Base-by-base conservation (phyloP, 768 basidiomycete species). In the Mycena amicta region DNA sequence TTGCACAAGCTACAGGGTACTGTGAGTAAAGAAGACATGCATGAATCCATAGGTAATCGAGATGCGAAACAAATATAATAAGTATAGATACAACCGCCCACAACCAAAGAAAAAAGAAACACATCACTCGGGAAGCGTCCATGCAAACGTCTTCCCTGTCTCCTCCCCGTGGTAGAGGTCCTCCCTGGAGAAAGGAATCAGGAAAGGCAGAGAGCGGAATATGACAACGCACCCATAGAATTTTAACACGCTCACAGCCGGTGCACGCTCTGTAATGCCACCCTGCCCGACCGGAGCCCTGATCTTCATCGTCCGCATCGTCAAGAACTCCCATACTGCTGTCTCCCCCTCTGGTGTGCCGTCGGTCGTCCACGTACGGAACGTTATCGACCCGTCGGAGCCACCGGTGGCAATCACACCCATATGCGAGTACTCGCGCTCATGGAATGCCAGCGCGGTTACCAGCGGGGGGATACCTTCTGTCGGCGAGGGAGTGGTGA, bases 321-420 rank as follows among this genome's bases (percentile, higher is more conserved):
- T 84, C 11, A 83, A 75, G 72, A 96, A 88, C 66, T 87, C 80
- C 92, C 92, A 95, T 50, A 75, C 75, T 2, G 92, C 87, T 65
- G 80, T 83, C 66, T 87, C 80, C 0, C 82, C 87, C 53, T 80
- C 75, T 0, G 83, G 85, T 0, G 91, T 89, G 13, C 84, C 83
- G 58, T 93, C 88, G 0, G 90, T 82, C 16, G 85, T 89, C 89
- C 94, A 94, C 1, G 93, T 91, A 59, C 90, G 79, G n/a, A 97
- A 74, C 0, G 84, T 84, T 53, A 94, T 87, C 2, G 85, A 81
- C 5, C 92, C 90, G 61, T 92, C 90, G 1, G 85, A 77, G 4
- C 86, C 83, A 3, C 92, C 92, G 1, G 88, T 88, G 0, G 92
- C 93, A n/a, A 97, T 79, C 3, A 93, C 78, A 3, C 91, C 91